These are phyloP conservation scores for Leccinum rimulosum DNA, from an alignment of 768 basidiomycete genomes.

Conservation along the genomic window DNA sequence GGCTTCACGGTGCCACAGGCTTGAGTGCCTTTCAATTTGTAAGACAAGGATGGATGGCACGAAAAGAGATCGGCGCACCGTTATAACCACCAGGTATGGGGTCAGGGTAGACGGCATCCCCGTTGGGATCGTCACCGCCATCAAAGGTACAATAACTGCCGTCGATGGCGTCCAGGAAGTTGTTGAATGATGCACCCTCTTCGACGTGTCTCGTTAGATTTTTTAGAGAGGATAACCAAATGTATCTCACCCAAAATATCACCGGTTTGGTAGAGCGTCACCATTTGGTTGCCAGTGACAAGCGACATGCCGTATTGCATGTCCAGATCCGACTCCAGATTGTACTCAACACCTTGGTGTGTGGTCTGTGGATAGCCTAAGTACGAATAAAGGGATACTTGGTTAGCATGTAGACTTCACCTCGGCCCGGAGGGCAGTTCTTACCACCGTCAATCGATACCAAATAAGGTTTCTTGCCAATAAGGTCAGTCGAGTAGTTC, in stretches of 20 bases:
- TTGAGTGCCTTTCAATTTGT: constrained; percentile 14
- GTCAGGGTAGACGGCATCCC: constrained; percentile 31
- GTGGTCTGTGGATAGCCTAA: constrained; percentile 29
- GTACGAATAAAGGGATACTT: neutral
- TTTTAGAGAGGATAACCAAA: neutral
- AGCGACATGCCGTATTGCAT: constrained; percentile 33
- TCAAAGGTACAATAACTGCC: constrained; percentile 37
- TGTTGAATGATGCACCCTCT: constrained; percentile 35
- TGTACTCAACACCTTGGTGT: constrained; percentile 11
- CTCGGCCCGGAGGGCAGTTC: neutral
- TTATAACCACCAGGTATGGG: constrained; percentile 10
- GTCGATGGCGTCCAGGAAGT: constrained; percentile 40
- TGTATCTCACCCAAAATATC: constrained; percentile 23
- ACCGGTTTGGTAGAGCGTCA: constrained; percentile 36
- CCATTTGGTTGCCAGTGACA: constrained; percentile 26
- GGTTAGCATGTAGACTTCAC: neutral
- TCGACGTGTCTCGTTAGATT: neutral
- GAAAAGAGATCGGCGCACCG: constrained; percentile 11
- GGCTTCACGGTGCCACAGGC: constrained; percentile 39
- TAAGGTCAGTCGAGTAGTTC: constrained; percentile 17
- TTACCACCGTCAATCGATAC: constrained; percentile 38
- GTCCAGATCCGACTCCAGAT: constrained; percentile 34
- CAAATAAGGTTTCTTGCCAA: constrained; percentile 27
- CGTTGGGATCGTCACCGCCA: constrained; percentile 32
- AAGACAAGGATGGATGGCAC: neutral